Base-by-base conservation (phyloP, 305 asterid genomes). In the Nicotiana rustica region DNA sequence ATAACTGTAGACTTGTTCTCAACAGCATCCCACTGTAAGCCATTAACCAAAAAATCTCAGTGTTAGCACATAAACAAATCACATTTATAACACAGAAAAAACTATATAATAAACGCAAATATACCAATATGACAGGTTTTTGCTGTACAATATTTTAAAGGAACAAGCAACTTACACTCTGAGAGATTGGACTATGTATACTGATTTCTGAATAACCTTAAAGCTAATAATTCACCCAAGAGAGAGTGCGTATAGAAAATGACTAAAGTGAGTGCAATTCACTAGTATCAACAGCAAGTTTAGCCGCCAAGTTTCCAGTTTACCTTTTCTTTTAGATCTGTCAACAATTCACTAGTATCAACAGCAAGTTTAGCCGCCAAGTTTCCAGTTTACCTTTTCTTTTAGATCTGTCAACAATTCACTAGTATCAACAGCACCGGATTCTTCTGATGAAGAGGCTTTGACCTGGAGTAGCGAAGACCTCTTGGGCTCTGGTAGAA, bases 1-100 rank as follows among this genome's bases (percentile, higher is more conserved):
- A 93, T 73, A 19, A 96, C 98, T 1, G 98, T 92, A 2, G 98
- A 68, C 89, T 96, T 96, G 92, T 94, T 91, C 83, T 96, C 99
- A 88, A 96, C 90, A 67, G 97, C 98, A 84, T 96, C 98, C 99
- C 99, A 96, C 99, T 92, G 62, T 62, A 65, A 73, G 71, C 38
- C 49, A 77, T 18, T 82, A 19, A 33, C 44, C 69, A 36, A 57
- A 17, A 66, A 49, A 9, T 0, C 41, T 7, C 71, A 4, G 38
- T 41, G 64, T 67, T 49, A 52, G 55, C 49, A 33, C 55, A 21
- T 29, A 76, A 73, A 47, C 13, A 38, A 33, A 69, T n/a, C 52
- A 6, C 52, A 49, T n/a, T 33, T n/a, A 67, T 38, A 67, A 17
- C 83, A 81, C 31, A 81, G 5, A 52, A 66, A 64, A n/a, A 44